Percentiles rank a stretch among this genome's conserved stretches.
Evolutionary conservation across 352 stramenopile species (phyloP).

Genomic region (Phytophthora quininea): DNA sequence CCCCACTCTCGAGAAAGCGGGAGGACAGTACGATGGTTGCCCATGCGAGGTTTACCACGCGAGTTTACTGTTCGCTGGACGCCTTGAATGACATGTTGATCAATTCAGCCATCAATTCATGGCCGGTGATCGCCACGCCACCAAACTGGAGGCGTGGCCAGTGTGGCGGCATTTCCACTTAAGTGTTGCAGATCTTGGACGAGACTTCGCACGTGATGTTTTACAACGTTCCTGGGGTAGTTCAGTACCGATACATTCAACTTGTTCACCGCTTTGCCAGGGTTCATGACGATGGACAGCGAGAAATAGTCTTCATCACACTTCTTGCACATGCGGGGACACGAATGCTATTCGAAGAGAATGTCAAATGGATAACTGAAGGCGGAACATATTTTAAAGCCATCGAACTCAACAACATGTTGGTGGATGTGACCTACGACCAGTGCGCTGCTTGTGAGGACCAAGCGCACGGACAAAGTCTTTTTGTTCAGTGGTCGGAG

Average conservation of each 20-base stretch:
- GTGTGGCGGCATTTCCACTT: conserved; percentile 5
- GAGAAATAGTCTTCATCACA: conserved; percentile 8
- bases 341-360: background rate
- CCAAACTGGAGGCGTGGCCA: conserved; percentile 22
- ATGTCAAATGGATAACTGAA: conserved; percentile 28
- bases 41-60: conserved; percentile 2
- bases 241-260: conserved; percentile 27
- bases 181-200: conserved; percentile 31
- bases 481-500: conserved; percentile 1
- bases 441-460: conserved; percentile 27
- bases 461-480: conserved; percentile 26
- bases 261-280: conserved; percentile 12
- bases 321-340: conserved; percentile 24
- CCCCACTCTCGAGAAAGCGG: background rate
- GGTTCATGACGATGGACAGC: conserved; percentile 10
- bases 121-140: conserved; percentile 12
- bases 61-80: conserved; percentile 13
- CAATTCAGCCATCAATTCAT: conserved; percentile 12
- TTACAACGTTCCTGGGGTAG: conserved; percentile 15
- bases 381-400: conserved; percentile 22
- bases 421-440: conserved; percentile 27
- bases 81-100: conserved; percentile 7
- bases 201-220: conserved; percentile 21
- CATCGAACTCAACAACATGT: conserved; percentile 20
- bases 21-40: conserved; percentile 1